Evolutionary conservation across 2,329 filamentous ascomycete species (phyloP).

Genomic region (Colletotrichum nymphaeae): DNA sequence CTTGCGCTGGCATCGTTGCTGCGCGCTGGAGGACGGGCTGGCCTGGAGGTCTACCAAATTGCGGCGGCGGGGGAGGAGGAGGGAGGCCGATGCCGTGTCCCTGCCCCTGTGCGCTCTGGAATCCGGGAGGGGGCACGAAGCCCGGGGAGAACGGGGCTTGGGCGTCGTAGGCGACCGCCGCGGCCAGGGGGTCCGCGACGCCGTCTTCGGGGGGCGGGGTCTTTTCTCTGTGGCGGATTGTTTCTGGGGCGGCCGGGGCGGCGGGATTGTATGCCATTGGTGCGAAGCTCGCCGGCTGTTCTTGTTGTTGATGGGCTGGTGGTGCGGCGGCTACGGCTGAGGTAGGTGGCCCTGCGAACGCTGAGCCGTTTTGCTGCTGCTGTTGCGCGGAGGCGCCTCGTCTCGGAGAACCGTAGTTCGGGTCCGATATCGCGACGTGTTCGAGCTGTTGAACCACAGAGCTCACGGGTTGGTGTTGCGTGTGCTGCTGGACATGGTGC

Average conservation of each 20-base stretch:
- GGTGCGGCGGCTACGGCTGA: constrained; percentile 41
- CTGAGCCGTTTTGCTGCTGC: constrained; percentile 31
- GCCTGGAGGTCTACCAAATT: constrained; percentile 49
- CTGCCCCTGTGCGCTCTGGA: constrained; percentile 53
- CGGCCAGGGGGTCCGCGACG: constrained; percentile 67
- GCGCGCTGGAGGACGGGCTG: constrained; percentile 61
- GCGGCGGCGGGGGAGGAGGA: constrained; percentile 48
- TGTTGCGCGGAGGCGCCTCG: constrained; percentile 25
- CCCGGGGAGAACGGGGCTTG: constrained; percentile 64
- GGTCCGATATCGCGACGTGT: constrained; percentile 73
- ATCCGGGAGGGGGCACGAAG: constrained; percentile 59
- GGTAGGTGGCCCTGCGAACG: constrained; percentile 56
- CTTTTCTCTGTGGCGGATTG: constrained; percentile 79
- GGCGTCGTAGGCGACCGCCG: constrained; percentile 68
- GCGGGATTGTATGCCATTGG: constrained; percentile 85
- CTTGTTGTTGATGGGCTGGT: constrained; percentile 11
- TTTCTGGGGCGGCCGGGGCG: constrained; percentile 79
- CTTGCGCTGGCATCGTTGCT: constrained; percentile 57
- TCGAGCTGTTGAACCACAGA: constrained; percentile 81
- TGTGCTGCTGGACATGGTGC: constrained; percentile 40
- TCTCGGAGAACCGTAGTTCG: constrained; percentile 53
- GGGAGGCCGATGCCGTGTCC: constrained; percentile 40
- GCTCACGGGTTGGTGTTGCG: constrained; percentile 61
- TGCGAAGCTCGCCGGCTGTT: constrained; percentile 59
- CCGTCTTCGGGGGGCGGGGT: constrained; percentile 81